Evolutionary conservation across 2,329 filamentous ascomycete genomes (phyloP), one percentile per base, ranked within the genome.

Genomic region (Penicillium paneum): DNA sequence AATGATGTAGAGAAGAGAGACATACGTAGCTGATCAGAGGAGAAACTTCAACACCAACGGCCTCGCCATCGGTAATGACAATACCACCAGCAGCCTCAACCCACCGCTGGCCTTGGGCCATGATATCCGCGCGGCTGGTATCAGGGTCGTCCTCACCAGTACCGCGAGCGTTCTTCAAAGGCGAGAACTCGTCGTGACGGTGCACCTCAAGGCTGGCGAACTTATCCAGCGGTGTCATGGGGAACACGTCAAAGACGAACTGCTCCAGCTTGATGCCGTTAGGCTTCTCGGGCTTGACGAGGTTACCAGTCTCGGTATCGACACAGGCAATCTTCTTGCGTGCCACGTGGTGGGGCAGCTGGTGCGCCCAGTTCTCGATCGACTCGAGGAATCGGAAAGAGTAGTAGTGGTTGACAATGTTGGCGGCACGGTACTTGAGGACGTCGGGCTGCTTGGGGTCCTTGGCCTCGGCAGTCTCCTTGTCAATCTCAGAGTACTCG

Each of bases 391-490:
- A 97, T 64, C 83, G 79, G 81, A 92, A 93, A 43, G 91, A 96
- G 80, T 99, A 99, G 84, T 97, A 99, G 82, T 99, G 94, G 82
- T 99, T 99, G 78, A 99, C 94, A 66, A 99, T 99, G 80, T 99
- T 99, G 69, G 93, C 94, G 54, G 94, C 93, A 59, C 94, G 89
- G 86, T 96, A 97, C 77, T 93, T 95, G 71, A 99, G 86, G 50
- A 97, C 81, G 54, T 84, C 86, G 3, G 84, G 80, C 68, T 96
- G 86, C 74, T 89, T 89, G 51, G 87, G 76, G 71, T 99, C 94
- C 71, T 87, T 84, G 62, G 92, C 93, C 76, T 95, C 90, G 54
- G 93, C 89, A n/a, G 90, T 94, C 59, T 85, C 87, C 62, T 84
- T 77, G 79, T 95, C 89, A 66, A 99, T 97, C 79, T 99, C 94